These are phyloP conservation scores for Leccinum subtestaceum DNA, from an alignment of 768 basidiomycete species.

Conservation along the genomic window DNA sequence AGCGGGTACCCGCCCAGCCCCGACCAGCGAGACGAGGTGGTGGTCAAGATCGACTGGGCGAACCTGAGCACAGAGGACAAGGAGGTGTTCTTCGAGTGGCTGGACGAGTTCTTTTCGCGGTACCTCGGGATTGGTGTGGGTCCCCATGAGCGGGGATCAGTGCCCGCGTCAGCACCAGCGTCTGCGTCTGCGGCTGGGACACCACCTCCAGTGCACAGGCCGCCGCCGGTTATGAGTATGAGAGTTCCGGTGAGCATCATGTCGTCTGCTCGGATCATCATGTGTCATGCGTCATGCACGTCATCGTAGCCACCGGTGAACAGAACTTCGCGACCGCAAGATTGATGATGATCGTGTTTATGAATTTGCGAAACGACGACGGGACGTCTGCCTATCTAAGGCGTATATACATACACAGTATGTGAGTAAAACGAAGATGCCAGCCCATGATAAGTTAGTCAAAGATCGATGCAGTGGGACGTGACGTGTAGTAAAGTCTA, in stretches of 20 bases:
- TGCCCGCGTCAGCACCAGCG: neutral
- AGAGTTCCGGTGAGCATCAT: constrained; percentile 20
- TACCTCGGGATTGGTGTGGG: constrained; percentile 32
- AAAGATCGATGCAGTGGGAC: constrained; percentile 7
- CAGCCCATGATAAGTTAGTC: constrained; percentile 16
- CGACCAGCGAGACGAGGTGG: constrained; percentile 3
- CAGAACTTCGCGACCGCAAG: constrained; percentile 18
- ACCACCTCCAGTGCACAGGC: neutral
- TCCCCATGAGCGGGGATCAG: constrained; percentile 3
- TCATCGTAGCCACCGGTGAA: constrained; percentile 24
- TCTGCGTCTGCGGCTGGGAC: neutral
- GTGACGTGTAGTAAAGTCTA: constrained; percentile 17
- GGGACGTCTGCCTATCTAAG: constrained; percentile 6
- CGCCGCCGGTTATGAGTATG: neutral
- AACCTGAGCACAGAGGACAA: constrained; percentile 69
- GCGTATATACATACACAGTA: constrained; percentile 15
- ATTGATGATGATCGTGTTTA: constrained; percentile 7
- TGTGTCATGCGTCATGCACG: neutral
- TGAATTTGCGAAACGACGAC: constrained; percentile 1
- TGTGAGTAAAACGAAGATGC: constrained; percentile 10
- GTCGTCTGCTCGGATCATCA: neutral
- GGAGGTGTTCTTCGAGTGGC: constrained; percentile 69
- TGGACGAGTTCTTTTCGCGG: constrained; percentile 76
- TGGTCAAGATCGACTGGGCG: constrained; percentile 57
- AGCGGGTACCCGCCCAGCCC: constrained; percentile 24